These are phyloP conservation scores for Pochonia chlamydosporia DNA, from an alignment of 2,329 filamentous ascomycete species.

Conservation along the genomic window DNA sequence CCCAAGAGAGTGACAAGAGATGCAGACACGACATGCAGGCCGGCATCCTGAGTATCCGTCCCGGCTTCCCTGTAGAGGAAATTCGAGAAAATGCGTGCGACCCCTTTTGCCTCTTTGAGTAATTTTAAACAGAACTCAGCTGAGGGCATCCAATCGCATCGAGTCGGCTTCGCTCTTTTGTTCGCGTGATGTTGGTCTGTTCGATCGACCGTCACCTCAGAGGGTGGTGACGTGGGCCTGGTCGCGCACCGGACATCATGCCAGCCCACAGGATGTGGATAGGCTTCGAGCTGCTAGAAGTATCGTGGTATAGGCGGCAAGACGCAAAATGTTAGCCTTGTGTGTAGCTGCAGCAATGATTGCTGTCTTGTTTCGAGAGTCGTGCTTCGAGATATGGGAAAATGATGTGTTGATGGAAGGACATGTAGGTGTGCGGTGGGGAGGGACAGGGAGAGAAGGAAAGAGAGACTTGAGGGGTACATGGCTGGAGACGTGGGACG, in stretches of 20 bases:
- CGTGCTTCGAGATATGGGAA: not conserved
- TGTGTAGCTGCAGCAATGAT: not conserved
- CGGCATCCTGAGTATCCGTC: constrained; percentile 2
- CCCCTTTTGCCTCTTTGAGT: not conserved
- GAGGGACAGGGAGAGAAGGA: not conserved
- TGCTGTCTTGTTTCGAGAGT: not conserved
- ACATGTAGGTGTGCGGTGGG: not conserved
- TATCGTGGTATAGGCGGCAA: not conserved
- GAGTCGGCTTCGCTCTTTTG: not conserved
- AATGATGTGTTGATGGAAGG: not conserved
- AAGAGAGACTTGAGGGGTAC: not conserved
- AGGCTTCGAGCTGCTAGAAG: not conserved
- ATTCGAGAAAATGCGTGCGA: not conserved
- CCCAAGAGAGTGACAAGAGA: not conserved
- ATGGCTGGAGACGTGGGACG: not conserved
- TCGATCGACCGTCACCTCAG: not conserved
- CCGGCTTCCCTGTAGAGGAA: not conserved
- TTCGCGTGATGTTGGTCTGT: constrained; percentile 1
- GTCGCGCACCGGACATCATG: not conserved
- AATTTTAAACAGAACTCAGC: not conserved
- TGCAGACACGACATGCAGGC: not conserved
- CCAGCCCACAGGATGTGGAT: not conserved
- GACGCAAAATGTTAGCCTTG: not conserved
- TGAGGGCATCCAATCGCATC: not conserved
- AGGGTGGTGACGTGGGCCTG: not conserved